Evolutionary conservation across 1,284 basidiomycete genomes (phyloP).

Genomic region (Uromyces viciae-fabae): DNA sequence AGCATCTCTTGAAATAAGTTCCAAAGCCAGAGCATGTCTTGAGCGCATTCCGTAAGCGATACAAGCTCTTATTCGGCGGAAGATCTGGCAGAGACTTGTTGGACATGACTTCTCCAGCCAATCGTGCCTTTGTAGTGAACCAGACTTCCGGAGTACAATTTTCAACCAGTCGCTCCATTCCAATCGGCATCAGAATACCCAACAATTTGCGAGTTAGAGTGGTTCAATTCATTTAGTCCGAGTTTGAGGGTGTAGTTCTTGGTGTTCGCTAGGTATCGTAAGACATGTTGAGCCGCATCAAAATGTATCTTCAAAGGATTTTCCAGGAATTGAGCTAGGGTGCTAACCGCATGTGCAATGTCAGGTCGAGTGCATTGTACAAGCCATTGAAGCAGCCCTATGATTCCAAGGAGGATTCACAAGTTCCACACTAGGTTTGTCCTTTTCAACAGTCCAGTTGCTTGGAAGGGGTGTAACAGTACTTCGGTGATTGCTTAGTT

Average conservation of each 20-base stretch:
- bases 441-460: background rate
- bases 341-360: background rate
- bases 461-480: background rate
- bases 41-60: background rate
- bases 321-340: slow-evolving; percentile 17
- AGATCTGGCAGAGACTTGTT: background rate
- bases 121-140: background rate
- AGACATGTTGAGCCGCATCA: background rate
- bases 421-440: background rate
- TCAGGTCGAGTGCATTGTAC: background rate
- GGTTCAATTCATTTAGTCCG: background rate
- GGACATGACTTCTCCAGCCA: background rate
- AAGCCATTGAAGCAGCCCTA: background rate
- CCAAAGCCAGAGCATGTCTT: background rate
- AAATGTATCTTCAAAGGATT: background rate
- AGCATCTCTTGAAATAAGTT: background rate
- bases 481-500: background rate
- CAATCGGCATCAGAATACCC: slow-evolving; percentile 1
- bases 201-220: background rate
- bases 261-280: background rate
- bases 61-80: background rate
- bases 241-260: background rate
- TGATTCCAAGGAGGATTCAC: background rate
- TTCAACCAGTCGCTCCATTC: background rate
- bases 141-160: background rate